Base-by-base conservation (phyloP, 345 rosid genomes). In the Schrenkiella parvula region DNA sequence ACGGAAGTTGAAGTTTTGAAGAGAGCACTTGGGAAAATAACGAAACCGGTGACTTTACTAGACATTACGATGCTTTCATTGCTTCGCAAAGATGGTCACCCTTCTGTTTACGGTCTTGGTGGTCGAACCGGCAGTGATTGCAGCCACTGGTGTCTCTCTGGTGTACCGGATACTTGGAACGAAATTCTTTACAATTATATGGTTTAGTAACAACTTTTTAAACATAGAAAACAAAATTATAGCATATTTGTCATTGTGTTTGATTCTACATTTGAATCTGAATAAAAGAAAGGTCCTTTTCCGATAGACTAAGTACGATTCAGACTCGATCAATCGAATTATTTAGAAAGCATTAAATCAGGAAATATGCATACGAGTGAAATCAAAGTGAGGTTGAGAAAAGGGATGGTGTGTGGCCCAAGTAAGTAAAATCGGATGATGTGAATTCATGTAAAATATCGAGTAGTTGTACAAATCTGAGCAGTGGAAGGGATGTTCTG, bases 91-190 rank as follows among this genome's bases (percentile, higher is more conserved):
- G 98, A 93, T 64, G 98, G 87, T 0, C 98, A 91, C 75, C 98
- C 98, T 71, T 93, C 98, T 1, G 57, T 63, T 6, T 93, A 86
- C 38, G 97, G 97, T 10, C 60, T 87, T 1, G 71, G 77, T 1
- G 90, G 92, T 1, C 72, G 32, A 8, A 66, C 76, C 0, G 82
- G 78, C 2, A 70, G 78, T 83, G 89, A 93, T 34, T 93, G 98
- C 76, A 89, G 91, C 74, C 98, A 91, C 42, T 91, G 98, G 98
- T 91, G 98, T 71, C 91, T 93, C 52, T 53, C 91, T 1, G 97
- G 97, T 8, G 97, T 90, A 76, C 97, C 98, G 1, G 98, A 93
- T 75, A 83, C 93, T 66, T 93, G 98, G 98, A 93, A 89, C 72
- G 80, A 80, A 68, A 78, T 93, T 80, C 86, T 93, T 82, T 90